Conservation (phyloP, 164 flowering plant species). For the Pachysandra terminalis region DNA sequence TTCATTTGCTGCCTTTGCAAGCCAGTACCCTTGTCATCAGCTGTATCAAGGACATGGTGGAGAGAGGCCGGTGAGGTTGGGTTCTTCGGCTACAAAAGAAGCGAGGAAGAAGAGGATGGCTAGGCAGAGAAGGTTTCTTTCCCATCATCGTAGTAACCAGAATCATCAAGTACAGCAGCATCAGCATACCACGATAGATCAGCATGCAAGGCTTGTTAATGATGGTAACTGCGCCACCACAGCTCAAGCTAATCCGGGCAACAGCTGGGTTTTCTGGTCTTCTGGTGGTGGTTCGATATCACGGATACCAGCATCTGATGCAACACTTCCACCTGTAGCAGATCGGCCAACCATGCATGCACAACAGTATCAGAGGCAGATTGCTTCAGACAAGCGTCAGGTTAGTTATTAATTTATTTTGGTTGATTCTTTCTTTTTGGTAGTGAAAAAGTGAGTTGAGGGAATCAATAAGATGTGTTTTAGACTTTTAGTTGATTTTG, state of each 20-base stretch:
- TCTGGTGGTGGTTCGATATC: conserved; percentile 12
- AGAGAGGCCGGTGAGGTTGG: conserved; percentile 42
- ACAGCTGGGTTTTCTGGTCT: conserved; percentile 62
- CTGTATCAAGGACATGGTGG: conserved; percentile 30
- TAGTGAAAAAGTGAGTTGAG: background rate
- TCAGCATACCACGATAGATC: conserved; percentile 16
- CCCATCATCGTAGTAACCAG: conserved; percentile 36
- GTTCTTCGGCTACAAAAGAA: conserved; percentile 80
- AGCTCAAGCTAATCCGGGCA: conserved; percentile 24
- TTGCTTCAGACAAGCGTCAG: conserved; percentile 47
- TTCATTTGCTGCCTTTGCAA: conserved; percentile 25
- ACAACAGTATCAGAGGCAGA: conserved; percentile 37
- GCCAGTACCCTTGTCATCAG: conserved; percentile 35
- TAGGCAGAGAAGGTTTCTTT: conserved; percentile 54
- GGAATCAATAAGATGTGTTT: no score
- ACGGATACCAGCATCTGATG: conserved; percentile 12
- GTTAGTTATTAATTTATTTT: conserved; percentile 19
- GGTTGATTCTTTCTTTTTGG: conserved; percentile 1
- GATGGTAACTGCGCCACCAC: conserved; percentile 23
- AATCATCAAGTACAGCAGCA: conserved; percentile 26
- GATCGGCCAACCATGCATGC: conserved; percentile 27
- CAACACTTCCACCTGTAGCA: background rate
- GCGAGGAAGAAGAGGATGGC: conserved; percentile 98
- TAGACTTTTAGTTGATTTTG: no score
- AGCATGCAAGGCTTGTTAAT: conserved; percentile 25